phyloP scores from a whole-genome alignment of 2,329 filamentous ascomycete species.

The Pseudonectria foliicola region DNA sequence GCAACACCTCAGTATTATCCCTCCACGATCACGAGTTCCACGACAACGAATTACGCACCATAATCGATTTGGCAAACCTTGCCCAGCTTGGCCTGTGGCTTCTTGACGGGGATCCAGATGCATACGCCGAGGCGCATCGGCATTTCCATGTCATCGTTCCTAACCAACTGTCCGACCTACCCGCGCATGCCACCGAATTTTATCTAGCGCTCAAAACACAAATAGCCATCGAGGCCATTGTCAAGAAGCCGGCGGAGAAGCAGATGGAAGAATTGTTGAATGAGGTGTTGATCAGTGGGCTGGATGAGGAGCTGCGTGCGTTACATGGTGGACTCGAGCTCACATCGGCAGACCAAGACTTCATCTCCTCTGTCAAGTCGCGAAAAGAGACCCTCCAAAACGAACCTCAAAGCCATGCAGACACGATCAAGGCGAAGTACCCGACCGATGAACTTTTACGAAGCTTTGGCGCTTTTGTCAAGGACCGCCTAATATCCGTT shows the following conservation, averaged over 20 bases:
- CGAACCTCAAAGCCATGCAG: conserved; percentile 18
- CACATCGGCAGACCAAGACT: conserved; percentile 28
- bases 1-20: conserved; percentile 24
- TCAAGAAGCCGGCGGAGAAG: conserved; percentile 42
- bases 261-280: conserved; percentile 45
- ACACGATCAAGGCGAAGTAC: conserved; percentile 32
- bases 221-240: conserved; percentile 46
- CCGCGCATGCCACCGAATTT: conserved; percentile 34
- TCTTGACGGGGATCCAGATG: conserved; percentile 29
- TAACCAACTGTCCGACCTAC: conserved; percentile 37
- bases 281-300: conserved; percentile 48
- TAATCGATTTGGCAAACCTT: conserved; percentile 42
- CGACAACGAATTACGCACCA: conserved; percentile 25
- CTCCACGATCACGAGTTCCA: conserved; percentile 28
- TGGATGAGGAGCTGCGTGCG: conserved; percentile 41
- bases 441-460: conserved; percentile 33
- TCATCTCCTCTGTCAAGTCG: conserved; percentile 26
- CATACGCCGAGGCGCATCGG: conserved; percentile 37
- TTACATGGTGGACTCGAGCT: conserved; percentile 25
- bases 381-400: conserved; percentile 27
- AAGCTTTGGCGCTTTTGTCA: conserved; percentile 26
- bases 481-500: conserved; percentile 26
- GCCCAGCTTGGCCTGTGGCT: conserved; percentile 38
- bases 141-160: conserved; percentile 39
- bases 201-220: conserved; percentile 43